phyloP scores from a whole-genome alignment of 2,329 filamentous ascomycete genomes.

The Hypoxylon sp. region DNA sequence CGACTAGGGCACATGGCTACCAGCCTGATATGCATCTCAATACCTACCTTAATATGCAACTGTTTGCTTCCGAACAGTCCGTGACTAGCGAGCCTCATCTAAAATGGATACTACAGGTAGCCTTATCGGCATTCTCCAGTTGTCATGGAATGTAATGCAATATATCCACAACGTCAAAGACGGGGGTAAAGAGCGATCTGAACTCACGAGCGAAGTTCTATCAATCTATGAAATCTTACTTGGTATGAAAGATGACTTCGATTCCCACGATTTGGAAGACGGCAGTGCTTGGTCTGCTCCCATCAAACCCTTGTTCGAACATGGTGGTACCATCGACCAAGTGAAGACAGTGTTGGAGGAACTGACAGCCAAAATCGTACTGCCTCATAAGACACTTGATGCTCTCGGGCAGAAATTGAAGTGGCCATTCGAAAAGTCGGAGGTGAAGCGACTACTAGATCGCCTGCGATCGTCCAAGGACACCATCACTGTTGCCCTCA shows the following conservation, averaged over 20 bases:
- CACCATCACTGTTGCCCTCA: conserved; percentile 7
- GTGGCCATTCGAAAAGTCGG: conserved; percentile 14
- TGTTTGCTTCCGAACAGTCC: not conserved
- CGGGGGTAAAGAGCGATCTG: conserved; percentile 16
- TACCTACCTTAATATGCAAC: not conserved
- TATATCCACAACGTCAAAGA: conserved; percentile 11
- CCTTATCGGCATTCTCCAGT: conserved; percentile 1
- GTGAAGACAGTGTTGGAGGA: conserved; percentile 10
- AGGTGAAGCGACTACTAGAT: conserved; percentile 4
- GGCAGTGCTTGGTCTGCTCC: conserved; percentile 1
- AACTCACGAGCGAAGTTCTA: conserved; percentile 15
- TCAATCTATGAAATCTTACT: conserved; percentile 13
- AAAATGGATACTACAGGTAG: conserved; percentile 6
- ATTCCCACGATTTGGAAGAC: conserved; percentile 11
- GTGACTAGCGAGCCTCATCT: not conserved
- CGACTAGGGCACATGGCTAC: not conserved
- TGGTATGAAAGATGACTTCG: conserved; percentile 20
- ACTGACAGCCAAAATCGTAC: conserved; percentile 5
- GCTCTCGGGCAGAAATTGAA: not conserved
- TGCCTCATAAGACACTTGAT: conserved; percentile 2
- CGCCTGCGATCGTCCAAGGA: conserved; percentile 8
- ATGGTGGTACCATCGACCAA: conserved; percentile 6
- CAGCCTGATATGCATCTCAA: not conserved
- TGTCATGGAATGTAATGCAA: conserved; percentile 8
- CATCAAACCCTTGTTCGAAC: conserved; percentile 10